These are phyloP conservation scores for Ogataea zsoltii DNA, from an alignment of 805 yeast genomes.

Conservation along the genomic window DNA sequence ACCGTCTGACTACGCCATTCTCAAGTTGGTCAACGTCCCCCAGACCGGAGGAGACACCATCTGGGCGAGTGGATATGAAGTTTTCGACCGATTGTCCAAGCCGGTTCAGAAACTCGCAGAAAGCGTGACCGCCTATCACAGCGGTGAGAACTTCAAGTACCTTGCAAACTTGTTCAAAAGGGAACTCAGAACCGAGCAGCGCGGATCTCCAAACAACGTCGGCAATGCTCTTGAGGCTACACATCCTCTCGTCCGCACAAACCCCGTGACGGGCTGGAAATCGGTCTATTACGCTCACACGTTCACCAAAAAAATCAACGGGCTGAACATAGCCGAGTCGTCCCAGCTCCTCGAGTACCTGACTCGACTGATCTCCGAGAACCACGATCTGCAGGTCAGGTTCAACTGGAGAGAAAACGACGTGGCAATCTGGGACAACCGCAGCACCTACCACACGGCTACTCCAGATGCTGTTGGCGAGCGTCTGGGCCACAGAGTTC, in stretches of 20 bases:
- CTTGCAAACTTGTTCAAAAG: constrained; percentile 28
- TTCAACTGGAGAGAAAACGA: constrained; percentile 48
- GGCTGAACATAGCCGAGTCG: constrained; percentile 50
- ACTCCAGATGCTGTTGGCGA: constrained; percentile 1
- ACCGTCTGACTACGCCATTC: constrained; percentile 55
- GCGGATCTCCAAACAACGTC: not conserved
- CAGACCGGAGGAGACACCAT: constrained; percentile 53
- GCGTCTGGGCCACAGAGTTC: not conserved
- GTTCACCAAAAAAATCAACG: constrained; percentile 51
- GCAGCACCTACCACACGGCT: not conserved
- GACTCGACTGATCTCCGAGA: constrained; percentile 41
- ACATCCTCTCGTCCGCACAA: not conserved
- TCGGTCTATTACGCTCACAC: constrained; percentile 51
- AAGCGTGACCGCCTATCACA: constrained; percentile 45
- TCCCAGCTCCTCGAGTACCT: constrained; percentile 46
- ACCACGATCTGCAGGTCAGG: constrained; percentile 54
- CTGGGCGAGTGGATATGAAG: constrained; percentile 57
- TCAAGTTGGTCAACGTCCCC: constrained; percentile 51
- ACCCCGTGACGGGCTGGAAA: constrained; percentile 64
- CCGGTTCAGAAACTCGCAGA: constrained; percentile 48
- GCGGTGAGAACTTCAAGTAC: constrained; percentile 39
- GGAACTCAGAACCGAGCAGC: constrained; percentile 52
- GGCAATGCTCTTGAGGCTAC: not conserved
- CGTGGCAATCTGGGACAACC: constrained; percentile 48
- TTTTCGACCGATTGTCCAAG: constrained; percentile 53